These are phyloP conservation scores for Phytopythium ostracodes DNA, from an alignment of 352 stramenopile genomes.

Conservation along the genomic window DNA sequence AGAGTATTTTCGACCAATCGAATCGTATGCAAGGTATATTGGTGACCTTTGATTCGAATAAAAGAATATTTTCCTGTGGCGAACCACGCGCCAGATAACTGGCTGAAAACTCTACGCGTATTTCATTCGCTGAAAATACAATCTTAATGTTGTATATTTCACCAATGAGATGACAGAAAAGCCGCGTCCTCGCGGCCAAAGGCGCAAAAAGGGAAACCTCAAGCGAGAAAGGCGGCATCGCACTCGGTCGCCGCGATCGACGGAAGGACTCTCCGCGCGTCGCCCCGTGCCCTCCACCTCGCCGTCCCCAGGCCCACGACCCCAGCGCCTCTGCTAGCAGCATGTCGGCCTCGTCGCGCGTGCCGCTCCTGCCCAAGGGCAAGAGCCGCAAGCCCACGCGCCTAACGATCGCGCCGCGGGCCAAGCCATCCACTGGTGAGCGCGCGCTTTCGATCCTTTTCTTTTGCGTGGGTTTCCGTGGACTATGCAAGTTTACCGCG, in stretches of 20 bases:
- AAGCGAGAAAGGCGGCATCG: neutral
- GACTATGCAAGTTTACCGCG: neutral
- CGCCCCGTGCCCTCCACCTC: neutral
- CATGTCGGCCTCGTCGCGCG: slow-evolving; percentile 52
- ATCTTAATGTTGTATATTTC: neutral
- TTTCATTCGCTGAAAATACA: slow-evolving; percentile 14
- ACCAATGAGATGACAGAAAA: neutral
- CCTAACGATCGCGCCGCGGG: slow-evolving; percentile 58
- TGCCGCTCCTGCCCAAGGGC: slow-evolving; percentile 73
- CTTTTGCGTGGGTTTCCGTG: neutral
- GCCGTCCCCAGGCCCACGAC: neutral
- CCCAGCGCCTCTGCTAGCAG: neutral
- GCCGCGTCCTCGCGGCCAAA: slow-evolving; percentile 1
- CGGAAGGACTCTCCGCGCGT: neutral
- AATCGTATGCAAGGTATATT: neutral
- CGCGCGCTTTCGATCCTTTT: slow-evolving; percentile 4
- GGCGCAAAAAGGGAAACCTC: neutral
- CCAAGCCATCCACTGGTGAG: slow-evolving; percentile 62
- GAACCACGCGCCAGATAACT: slow-evolving; percentile 6
- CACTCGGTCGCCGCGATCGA: neutral
- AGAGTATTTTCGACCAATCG: slow-evolving; percentile 53
- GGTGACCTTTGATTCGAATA: neutral
- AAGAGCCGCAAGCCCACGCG: slow-evolving; percentile 68
- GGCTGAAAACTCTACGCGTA: slow-evolving; percentile 5
- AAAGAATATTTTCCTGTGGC: neutral